Percentiles rank a stretch among this genome's conserved stretches.
Evolutionary conservation across 768 basidiomycete genomes (phyloP).

Genomic region (Tylopilus balloui): DNA sequence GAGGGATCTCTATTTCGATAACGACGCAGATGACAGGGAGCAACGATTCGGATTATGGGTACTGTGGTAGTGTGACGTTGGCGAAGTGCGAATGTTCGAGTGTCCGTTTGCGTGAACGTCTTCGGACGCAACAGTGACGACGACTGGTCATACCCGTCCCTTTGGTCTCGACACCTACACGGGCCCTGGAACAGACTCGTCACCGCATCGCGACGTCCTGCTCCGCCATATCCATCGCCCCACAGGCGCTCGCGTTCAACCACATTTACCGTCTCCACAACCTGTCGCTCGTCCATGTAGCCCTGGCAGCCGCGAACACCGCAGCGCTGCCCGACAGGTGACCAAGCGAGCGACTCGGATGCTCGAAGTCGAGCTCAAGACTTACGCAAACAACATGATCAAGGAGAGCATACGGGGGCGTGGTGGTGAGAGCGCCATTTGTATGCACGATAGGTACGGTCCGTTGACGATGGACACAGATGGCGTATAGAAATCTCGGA

Average conservation of each 20-base stretch:
- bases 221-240: slow-evolving; percentile 66
- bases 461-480: slow-evolving; percentile 42
- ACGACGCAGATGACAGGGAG: too few species aligned
- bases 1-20: too few species aligned
- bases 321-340: slow-evolving; percentile 34
- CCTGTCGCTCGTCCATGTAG: slow-evolving; percentile 50
- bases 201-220: slow-evolving; percentile 59
- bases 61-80: too few species aligned
- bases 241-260: slow-evolving; percentile 64
- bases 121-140: slow-evolving; percentile 13
- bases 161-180: slow-evolving; percentile 84
- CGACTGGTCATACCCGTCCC: slow-evolving; percentile 55
- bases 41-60: too few species aligned
- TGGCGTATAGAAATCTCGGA: slow-evolving; percentile 88
- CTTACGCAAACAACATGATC: slow-evolving; percentile 94
- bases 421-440: slow-evolving; percentile 42
- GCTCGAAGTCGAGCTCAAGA: slow-evolving; percentile 91
- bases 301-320: slow-evolving; percentile 47
- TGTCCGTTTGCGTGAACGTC: too few species aligned
- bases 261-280: slow-evolving; percentile 69
- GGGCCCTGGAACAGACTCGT: slow-evolving; percentile 68
- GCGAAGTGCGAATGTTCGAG: too few species aligned
- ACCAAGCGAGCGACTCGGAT: slow-evolving; percentile 68
- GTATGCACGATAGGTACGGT: not conserved
- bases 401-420: slow-evolving; percentile 97